phyloP scores from a whole-genome alignment of 371 early-diverging fungal genomes.

The Mortierella sp. region DNA sequence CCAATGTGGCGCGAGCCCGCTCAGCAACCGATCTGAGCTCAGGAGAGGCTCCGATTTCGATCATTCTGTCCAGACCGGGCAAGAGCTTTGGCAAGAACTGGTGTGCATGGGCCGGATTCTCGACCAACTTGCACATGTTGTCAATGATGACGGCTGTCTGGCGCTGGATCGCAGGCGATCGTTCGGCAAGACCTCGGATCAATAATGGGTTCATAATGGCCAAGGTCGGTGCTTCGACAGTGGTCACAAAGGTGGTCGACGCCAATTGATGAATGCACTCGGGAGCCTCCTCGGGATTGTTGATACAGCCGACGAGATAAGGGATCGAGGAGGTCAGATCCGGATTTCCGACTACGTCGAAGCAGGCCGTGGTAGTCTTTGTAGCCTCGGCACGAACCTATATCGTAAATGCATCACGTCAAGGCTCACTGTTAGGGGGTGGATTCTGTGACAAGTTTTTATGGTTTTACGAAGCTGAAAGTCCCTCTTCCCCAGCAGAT shows the following conservation, averaged over 20 bases:
- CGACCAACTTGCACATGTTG: conserved; percentile 86
- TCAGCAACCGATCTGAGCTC: conserved; percentile 76
- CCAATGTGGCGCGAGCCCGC: conserved; percentile 63
- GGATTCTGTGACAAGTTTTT: neutral
- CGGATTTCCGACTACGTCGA: conserved; percentile 64
- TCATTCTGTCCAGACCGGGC: conserved; percentile 78
- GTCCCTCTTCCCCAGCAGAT: too few relatives aligned
- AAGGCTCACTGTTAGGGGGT: too few relatives aligned
- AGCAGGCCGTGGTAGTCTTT: conserved; percentile 42
- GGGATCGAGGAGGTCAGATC: conserved; percentile 73
- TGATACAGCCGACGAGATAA: conserved; percentile 68
- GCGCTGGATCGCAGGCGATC: conserved; percentile 74
- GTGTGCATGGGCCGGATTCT: conserved; percentile 79
- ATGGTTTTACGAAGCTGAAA: neutral
- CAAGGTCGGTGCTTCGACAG: conserved; percentile 80
- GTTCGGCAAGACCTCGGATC: conserved; percentile 76
- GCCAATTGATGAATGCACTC: conserved; percentile 70
- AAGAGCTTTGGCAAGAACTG: conserved; percentile 83
- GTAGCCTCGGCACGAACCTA: conserved; percentile 29
- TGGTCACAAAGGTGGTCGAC: conserved; percentile 78
- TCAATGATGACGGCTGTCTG: conserved; percentile 84
- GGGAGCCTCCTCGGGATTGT: conserved; percentile 70
- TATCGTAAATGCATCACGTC: too few relatives aligned
- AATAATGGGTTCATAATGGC: conserved; percentile 84
- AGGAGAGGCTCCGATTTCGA: conserved; percentile 82